These are phyloP conservation scores for Talaromyces proteolyticus DNA, from an alignment of 495 filamentous ascomycete genomes.

Conservation along the genomic window DNA sequence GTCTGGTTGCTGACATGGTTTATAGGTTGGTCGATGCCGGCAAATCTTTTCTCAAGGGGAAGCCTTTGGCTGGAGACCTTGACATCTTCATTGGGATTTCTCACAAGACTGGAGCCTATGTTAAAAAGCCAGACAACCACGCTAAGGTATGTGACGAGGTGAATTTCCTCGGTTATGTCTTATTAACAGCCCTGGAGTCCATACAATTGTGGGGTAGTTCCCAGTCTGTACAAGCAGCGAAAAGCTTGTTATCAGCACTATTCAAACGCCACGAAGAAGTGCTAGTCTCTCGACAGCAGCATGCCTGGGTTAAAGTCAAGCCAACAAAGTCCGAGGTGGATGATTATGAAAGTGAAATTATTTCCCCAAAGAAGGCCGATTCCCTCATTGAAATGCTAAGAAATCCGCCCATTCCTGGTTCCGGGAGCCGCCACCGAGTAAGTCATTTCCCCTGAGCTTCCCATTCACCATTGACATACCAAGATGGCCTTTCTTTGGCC, in stretches of 20 bases:
- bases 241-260: not conserved
- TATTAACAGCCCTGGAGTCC: no score
- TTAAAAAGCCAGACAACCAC: not conserved
- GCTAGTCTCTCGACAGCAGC: not conserved
- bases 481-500: constrained; percentile 42
- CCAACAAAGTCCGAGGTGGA: not conserved
- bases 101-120: not conserved
- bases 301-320: not conserved
- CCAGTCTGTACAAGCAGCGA: not conserved
- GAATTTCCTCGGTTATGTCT: no score
- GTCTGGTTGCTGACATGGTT: not conserved
- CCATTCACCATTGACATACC: not conserved
- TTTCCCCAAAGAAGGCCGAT: not conserved
- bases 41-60: not conserved
- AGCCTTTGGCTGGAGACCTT: not conserved
- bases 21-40: not conserved
- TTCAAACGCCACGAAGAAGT: not conserved
- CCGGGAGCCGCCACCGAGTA: not conserved
- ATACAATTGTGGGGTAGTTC: not conserved
- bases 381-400: not conserved
- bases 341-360: no score
- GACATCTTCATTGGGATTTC: not conserved
- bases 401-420: not conserved
- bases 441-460: not conserved
- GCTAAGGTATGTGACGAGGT: not conserved